These are phyloP conservation scores for Butyriboletus loyo DNA, from an alignment of 768 basidiomycete genomes.

Conservation along the genomic window DNA sequence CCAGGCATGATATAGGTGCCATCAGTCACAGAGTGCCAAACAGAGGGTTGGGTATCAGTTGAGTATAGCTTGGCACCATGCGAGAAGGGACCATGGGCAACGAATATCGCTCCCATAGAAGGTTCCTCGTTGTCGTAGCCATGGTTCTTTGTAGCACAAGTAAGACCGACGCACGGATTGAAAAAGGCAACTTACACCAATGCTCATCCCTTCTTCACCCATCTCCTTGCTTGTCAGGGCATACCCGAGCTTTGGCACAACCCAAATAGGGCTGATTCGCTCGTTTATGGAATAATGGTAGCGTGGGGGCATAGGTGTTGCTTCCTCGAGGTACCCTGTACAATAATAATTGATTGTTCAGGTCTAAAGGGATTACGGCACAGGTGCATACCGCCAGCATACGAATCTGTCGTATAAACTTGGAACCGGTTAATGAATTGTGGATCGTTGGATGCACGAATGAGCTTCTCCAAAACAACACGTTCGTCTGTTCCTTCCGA, in stretches of 20 bases:
- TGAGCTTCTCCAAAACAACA: slow-evolving; percentile 52
- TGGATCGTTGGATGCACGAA: slow-evolving; percentile 44
- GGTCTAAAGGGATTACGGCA: background rate
- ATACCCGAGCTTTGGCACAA: slow-evolving; percentile 80
- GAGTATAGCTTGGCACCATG: slow-evolving; percentile 55
- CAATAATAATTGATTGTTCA: background rate
- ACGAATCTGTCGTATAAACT: slow-evolving; percentile 40
- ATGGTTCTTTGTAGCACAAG: slow-evolving; percentile 56
- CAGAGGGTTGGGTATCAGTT: slow-evolving; percentile 7
- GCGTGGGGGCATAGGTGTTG: slow-evolving; percentile 60
- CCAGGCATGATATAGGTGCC: slow-evolving; percentile 65
- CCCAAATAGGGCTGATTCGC: slow-evolving; percentile 86
- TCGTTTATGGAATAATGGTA: slow-evolving; percentile 72
- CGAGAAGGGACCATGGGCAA: slow-evolving; percentile 89
- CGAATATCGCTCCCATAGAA: slow-evolving; percentile 87
- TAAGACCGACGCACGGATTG: background rate
- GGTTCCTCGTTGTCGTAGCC: slow-evolving; percentile 81
- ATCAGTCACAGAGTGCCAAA: slow-evolving; percentile 64
- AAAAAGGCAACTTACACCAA: slow-evolving; percentile 57
- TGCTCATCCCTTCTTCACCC: slow-evolving; percentile 60
- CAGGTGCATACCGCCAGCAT: slow-evolving; percentile 16
- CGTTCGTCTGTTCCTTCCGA: slow-evolving; percentile 51
- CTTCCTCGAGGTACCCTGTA: slow-evolving; percentile 14
- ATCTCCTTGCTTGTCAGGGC: slow-evolving; percentile 66
- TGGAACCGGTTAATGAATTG: slow-evolving; percentile 55